Conservation (phyloP, 805 yeast species). For the Metschnikowia sp. region DNA sequence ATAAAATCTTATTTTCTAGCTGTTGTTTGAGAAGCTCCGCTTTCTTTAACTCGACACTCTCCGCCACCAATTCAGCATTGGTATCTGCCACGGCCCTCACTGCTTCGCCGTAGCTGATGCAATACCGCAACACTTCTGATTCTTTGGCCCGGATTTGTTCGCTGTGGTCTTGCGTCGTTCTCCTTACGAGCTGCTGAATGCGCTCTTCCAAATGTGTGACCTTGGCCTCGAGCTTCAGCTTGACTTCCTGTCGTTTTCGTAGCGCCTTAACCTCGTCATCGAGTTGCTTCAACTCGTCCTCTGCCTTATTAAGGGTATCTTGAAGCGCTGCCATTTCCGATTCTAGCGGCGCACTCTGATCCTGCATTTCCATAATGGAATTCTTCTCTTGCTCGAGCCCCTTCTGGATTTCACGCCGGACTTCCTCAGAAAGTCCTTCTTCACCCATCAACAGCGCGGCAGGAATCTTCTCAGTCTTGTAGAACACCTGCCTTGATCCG, state of each 20-base stretch:
- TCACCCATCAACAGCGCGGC: slow-evolving; percentile 30
- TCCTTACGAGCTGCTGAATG: slow-evolving; percentile 11
- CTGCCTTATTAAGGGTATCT: slow-evolving; percentile 5
- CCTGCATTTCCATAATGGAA: slow-evolving; percentile 14
- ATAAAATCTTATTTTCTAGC: slow-evolving; percentile 13
- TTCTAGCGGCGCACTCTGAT: slow-evolving; percentile 5
- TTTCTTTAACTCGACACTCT: slow-evolving; percentile 10
- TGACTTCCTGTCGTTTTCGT: slow-evolving; percentile 26
- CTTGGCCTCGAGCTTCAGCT: slow-evolving; percentile 26
- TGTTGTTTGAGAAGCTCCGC: slow-evolving; percentile 12
- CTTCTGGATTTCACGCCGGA: slow-evolving; percentile 18
- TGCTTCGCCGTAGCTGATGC: slow-evolving; percentile 16
- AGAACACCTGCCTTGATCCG: slow-evolving; percentile 54
- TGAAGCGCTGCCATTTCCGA: slow-evolving; percentile 1
- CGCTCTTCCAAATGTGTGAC: slow-evolving; percentile 10
- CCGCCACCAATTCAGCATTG: slow-evolving; percentile 6
- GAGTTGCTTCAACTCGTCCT: slow-evolving; percentile 10
- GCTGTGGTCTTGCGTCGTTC: slow-evolving; percentile 39
- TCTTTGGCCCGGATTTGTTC: slow-evolving; percentile 36
- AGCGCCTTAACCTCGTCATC: slow-evolving; percentile 23
- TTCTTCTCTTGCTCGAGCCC: slow-evolving; percentile 15
- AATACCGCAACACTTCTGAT: slow-evolving; percentile 20
- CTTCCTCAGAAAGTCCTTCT: slow-evolving; percentile 28
- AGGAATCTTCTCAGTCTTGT: slow-evolving; percentile 36
- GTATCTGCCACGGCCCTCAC: slow-evolving; percentile 22